Base-by-base conservation (phyloP, 2,329 filamentous ascomycete genomes). In the Cladosporium sp. region DNA sequence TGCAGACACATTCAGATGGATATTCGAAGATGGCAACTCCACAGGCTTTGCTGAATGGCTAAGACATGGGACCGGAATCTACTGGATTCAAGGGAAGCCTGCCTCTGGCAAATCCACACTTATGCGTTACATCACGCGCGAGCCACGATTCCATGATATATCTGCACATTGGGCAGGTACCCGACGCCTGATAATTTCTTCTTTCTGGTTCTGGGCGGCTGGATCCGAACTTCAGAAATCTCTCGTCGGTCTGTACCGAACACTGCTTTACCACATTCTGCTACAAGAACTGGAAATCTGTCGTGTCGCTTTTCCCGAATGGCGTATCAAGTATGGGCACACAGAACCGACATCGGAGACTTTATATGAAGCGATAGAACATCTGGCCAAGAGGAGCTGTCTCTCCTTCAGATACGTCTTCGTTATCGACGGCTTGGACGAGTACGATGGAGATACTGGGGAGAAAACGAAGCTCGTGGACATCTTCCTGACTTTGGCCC, bases 81-180 rank as follows among this genome's bases (percentile, higher is more conserved):
- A 61, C 15, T 61, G 61, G 61, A 45, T 63, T 30, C 59, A 61
- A 43, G 61, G 61, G 2, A 63, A 63, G 40, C 56, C 60, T 3
- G 61, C 57, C 7, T 40, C 58, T 30, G 61, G 61, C 5, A 63
- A 63, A 40, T 63, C 60, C 2, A 62, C 61, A 11, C 39, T 62
- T 15, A 58, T 60, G 38, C 58, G 58, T n/a, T 55, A 55, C 52
- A 1, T 54, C 2, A 19, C 17, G 17, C 8, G n/a, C 15, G 15
- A n/a, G 9, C 20, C n/a, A 5, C 34, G 7, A n/a, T 15, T 30
- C 3, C 9, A 20, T 7, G 20, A 19, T 8, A 3, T 25, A 3
- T 25, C 51, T 55, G 20, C 1, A 2, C 2, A 15, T 3, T 49
- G 43, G 25, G 43, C 43, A 17, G n/a, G n/a, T 4, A 25, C 11